Base-by-base conservation (phyloP, 1,284 basidiomycete genomes). In the Leccinum subrobustum region DNA sequence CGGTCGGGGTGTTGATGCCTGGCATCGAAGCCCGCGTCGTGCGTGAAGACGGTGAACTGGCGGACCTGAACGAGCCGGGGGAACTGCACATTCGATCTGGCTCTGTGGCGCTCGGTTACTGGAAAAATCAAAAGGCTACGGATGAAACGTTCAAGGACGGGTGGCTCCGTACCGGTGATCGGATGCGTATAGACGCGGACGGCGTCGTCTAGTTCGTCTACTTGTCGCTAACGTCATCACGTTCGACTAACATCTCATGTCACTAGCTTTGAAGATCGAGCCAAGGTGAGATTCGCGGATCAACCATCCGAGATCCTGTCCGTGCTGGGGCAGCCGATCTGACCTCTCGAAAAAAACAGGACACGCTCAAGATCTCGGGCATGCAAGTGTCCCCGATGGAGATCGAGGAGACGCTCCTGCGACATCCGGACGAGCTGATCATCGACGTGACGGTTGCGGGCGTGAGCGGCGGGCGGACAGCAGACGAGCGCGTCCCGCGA, bases 151-250 rank as follows among this genome's bases (percentile, higher is more conserved):
- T 92, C 69, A 69, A 83, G 3, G 74, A 79, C 59, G 89, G 88
- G 14, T 92, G 90, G 91, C 67, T 92, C 33, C 77, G 76, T 56
- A 92, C 89, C 0, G 91, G 91, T 1, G 90, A 92, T 71, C 76
- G 79, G 59, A 87, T 91, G 68, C 77, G 79, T 47, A 81, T 83
- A 6, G 82, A 87, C 62, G 77, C 78, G 62, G 76, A 84, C 6
- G 84, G 83, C 0, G 79, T 82, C 56, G 83, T 91, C 68, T 91
- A 82, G 89, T 91, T 64, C 47, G 86, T 76, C n/a, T 54, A 12
- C 25, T 23, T 18, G 0, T 6, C 11, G 29, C 18, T 3, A 1
- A 48, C 11, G 5, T 0, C 9, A 31, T 53, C 33, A 20, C 29
- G 8, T 25, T 37, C 6, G 6, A 8, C 48, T 54, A 6, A 61